Evolutionary conservation across 1,284 basidiomycete genomes (phyloP).

Genomic region (Tilletia caries): DNA sequence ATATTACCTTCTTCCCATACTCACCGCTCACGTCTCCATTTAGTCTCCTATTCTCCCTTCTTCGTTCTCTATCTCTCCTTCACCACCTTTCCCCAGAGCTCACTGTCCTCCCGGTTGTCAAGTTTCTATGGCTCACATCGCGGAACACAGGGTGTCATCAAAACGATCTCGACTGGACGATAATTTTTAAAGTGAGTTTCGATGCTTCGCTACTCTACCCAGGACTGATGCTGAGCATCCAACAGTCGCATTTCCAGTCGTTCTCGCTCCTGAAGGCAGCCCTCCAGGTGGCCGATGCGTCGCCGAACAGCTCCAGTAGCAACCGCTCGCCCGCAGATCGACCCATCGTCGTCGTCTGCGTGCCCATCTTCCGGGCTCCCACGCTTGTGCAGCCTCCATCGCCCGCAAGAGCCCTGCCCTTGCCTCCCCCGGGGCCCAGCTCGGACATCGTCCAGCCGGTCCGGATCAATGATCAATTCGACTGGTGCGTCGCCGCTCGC

Average conservation of each 20-base stretch:
- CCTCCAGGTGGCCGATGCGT: constrained; percentile 22
- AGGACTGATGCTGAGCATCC: constrained; percentile 47
- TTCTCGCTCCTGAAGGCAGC: constrained; percentile 50
- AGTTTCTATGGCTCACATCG: too few relatives aligned
- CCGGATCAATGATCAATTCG: constrained; percentile 26
- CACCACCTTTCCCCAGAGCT: too few relatives aligned
- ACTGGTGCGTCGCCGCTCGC: constrained; percentile 48
- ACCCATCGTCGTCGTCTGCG: constrained; percentile 45
- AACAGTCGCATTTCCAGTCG: constrained; percentile 44
- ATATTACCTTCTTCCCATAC: too few relatives aligned
- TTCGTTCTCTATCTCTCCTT: too few relatives aligned
- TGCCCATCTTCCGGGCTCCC: constrained; percentile 35
- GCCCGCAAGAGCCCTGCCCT: constrained; percentile 4
- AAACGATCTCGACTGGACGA: too few relatives aligned
- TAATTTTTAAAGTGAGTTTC: too few relatives aligned
- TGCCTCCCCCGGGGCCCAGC: not conserved
- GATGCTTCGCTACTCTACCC: too few relatives aligned
- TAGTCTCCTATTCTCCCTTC: too few relatives aligned
- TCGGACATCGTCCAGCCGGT: constrained; percentile 2
- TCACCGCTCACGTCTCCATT: too few relatives aligned
- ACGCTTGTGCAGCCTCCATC: constrained; percentile 9
- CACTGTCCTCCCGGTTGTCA: too few relatives aligned
- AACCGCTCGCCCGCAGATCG: constrained; percentile 16
- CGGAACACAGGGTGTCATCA: too few relatives aligned
- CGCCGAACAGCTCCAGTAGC: not conserved